Percentiles rank a stretch among this genome's conserved stretches.
Evolutionary conservation across 2,329 filamentous ascomycete genomes (phyloP).

Genomic region (Lasiodiplodia sp.): DNA sequence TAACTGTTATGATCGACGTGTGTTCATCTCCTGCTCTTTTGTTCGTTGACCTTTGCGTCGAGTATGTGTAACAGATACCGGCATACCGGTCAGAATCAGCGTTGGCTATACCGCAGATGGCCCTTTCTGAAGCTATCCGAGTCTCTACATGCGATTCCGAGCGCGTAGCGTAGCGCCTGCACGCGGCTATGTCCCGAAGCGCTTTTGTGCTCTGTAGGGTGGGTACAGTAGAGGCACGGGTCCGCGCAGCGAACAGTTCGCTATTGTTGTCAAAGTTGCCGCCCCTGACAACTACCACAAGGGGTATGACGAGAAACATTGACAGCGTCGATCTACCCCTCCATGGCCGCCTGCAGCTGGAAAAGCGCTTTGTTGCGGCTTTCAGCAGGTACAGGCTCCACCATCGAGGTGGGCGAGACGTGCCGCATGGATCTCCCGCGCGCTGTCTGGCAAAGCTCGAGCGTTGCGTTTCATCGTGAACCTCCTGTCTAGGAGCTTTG

Average conservation of each 20-base stretch:
- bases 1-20: background rate
- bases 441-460: conserved; percentile 18
- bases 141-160: background rate
- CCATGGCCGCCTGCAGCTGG: conserved; percentile 12
- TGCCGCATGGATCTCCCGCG: conserved; percentile 21
- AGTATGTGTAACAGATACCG: conserved; percentile 14
- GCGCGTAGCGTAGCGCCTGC: conserved; percentile 20
- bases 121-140: conserved; percentile 3
- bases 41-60: background rate
- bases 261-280: background rate
- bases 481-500: conserved; percentile 24
- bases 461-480: conserved; percentile 21
- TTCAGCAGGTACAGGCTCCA: conserved; percentile 6
- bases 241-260: conserved; percentile 17
- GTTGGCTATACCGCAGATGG: conserved; percentile 19
- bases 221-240: conserved; percentile 11
- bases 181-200: conserved; percentile 9
- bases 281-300: conserved; percentile 23
- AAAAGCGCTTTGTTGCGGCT: conserved; percentile 13
- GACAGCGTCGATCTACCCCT: conserved; percentile 14
- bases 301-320: conserved; percentile 13
- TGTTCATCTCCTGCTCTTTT: conserved; percentile 17
- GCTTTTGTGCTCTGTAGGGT: conserved; percentile 4
- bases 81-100: conserved; percentile 11
- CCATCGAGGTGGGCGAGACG: conserved; percentile 16